A percentile compares a stretch with the other conserved stretches of the same genome.
These are phyloP conservation scores for Leccinum arenicola DNA, from an alignment of 768 basidiomycete species.

Conservation along the genomic window DNA sequence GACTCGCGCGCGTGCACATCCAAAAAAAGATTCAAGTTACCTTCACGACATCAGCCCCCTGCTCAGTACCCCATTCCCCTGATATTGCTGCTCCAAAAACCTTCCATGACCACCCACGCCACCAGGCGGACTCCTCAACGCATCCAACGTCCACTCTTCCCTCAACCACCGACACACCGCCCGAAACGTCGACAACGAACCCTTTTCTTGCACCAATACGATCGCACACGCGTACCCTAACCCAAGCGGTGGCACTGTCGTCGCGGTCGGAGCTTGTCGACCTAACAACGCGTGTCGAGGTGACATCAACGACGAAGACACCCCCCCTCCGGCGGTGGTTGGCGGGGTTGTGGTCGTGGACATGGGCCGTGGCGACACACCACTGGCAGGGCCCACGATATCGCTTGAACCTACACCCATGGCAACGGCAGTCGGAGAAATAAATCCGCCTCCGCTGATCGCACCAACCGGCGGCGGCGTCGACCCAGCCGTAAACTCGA, in stretches of 20 bases:
- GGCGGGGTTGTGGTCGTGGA: slow-evolving; percentile 23
- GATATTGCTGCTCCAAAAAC: slow-evolving; percentile 37
- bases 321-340: not conserved
- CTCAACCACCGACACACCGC: slow-evolving; percentile 69
- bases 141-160: slow-evolving; percentile 59
- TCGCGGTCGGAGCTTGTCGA: slow-evolving; percentile 17
- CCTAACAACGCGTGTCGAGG: slow-evolving; percentile 23
- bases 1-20: not conserved
- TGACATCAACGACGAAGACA: slow-evolving; percentile 24
- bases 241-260: slow-evolving; percentile 6
- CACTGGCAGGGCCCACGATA: not conserved
- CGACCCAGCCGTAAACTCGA: slow-evolving; percentile 59
- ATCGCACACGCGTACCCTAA: slow-evolving; percentile 57
- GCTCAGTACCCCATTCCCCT: slow-evolving; percentile 12
- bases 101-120: slow-evolving; percentile 33
- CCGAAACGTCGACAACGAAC: slow-evolving; percentile 84
- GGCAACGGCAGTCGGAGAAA: slow-evolving; percentile 19
- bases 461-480: slow-evolving; percentile 8
- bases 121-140: slow-evolving; percentile 28
- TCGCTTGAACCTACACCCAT: slow-evolving; percentile 17
- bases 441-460: slow-evolving; percentile 13
- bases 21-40: not conserved
- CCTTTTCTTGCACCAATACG: slow-evolving; percentile 85
- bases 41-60: slow-evolving; percentile 30
- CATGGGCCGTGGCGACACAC: not conserved